Evolutionary conservation across 768 basidiomycete genomes (phyloP), one percentile per base, ranked within the genome.

Genomic region (Tephrocybe sp.): DNA sequence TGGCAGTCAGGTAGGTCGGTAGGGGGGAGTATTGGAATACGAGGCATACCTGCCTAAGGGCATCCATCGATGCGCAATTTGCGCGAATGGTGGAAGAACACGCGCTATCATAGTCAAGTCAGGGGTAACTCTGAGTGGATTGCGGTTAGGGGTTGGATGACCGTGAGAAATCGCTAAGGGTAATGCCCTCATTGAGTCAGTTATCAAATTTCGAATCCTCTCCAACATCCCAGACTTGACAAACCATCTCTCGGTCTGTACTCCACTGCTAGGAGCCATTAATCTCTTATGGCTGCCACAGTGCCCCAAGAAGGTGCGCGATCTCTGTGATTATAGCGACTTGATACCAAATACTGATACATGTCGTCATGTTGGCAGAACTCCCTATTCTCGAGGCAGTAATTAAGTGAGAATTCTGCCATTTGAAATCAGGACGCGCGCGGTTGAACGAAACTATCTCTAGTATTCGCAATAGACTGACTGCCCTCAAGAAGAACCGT

Each of bases 391-490:
- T 98, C 62, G 95, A 98, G 77, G 79, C 88, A 24, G 82, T 98
- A 57, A 93, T 97, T 69, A 88, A 90, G 93, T 93, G 58, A 43
- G 71, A 64, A 29, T n/a, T 46, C 45, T 55, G 42, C 42, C 29
- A 44, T n/a, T 56, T 57, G 23, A 64, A 29, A 49, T 49, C 18
- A 22, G 24, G 47, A 27, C 27, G n/a, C n/a, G n/a, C 53, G 61
- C n/a, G 33, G 22, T 43, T 29, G 59, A 56, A 25, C 49, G 12
- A 54, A 45, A 54, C 52, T 22, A 52, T 57, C 47, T 54, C 15
- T 65, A 95, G 91, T 69, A 94, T 97, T 66, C 84, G 95, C 50
- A 95, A 97, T 69, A 83, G 95, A 55, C 82, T 99, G 41, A 95
- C 94, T 7, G 94, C 84, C 10, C 82, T 94, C 66, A 94, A 94